Evolutionary conservation across 108 stramenopile genomes (phyloP).

Genomic region (Mediolabrus comicus): DNA sequence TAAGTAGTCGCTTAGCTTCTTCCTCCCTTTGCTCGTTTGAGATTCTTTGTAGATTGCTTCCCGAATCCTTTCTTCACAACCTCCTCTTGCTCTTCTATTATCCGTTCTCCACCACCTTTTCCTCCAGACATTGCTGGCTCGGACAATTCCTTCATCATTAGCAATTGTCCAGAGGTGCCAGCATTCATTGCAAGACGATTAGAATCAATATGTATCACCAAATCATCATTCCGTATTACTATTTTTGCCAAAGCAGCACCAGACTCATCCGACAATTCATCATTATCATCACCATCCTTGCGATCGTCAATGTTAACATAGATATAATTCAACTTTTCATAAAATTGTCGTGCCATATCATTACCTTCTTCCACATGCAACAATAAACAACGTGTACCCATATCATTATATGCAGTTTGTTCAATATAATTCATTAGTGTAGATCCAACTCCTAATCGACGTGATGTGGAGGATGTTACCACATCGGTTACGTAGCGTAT

Average conservation of each 20-base stretch:
- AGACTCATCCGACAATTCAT: not conserved
- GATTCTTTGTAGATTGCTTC: too few relatives aligned
- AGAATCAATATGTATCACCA: constrained; percentile 3
- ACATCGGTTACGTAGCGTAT: constrained; percentile 60
- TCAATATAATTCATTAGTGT: constrained; percentile 52
- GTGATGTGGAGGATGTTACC: constrained; percentile 45
- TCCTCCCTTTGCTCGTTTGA: too few relatives aligned
- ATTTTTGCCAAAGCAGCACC: not conserved
- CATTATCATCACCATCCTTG: not conserved
- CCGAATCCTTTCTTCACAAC: not conserved
- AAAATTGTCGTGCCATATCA: constrained; percentile 45
- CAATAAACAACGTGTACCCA: constrained; percentile 20
- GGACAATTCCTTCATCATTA: constrained; percentile 41
- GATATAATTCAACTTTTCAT: constrained; percentile 46
- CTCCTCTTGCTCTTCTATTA: not conserved
- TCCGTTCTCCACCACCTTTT: not conserved
- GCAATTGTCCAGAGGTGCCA: constrained; percentile 37
- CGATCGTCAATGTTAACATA: not conserved
- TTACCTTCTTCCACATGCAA: constrained; percentile 56
- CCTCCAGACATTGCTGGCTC: not conserved
- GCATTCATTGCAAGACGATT: constrained; percentile 37
- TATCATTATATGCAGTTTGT: constrained; percentile 21
- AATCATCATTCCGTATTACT: not conserved
- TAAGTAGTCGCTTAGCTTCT: too few relatives aligned
- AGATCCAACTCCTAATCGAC: constrained; percentile 56